Base-by-base conservation (phyloP, 2,329 filamentous ascomycete species). In the Chrysoporthe austroafricana region DNA sequence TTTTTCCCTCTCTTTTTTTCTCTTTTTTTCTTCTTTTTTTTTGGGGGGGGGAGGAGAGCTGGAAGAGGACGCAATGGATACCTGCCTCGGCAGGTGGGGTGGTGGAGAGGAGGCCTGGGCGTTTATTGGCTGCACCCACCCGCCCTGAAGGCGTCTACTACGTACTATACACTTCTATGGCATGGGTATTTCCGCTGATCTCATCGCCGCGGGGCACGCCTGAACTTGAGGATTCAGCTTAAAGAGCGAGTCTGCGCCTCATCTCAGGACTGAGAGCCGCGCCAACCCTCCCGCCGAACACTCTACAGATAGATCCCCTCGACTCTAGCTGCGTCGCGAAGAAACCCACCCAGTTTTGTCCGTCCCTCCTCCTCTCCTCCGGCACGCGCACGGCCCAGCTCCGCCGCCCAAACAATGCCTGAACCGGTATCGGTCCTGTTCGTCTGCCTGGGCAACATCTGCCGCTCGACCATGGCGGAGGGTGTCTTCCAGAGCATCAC, bases 391-490 rank as follows among this genome's bases (percentile, higher is more conserved):
- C 18, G 11, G 21, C 26, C 32, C n/a, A 34, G 42, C 14, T 4
- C n/a, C 4, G 46, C 18, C 32, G 32, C 14, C 36, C 60, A 34
- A 60, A 46, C 32, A 42, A 70, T 68, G 68, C 66, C 63, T 46
- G 63, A 70, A 50, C 62, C 62, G 50, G 72, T 92, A 65, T 94
- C 90, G 2, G 91, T 98, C 48, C 87, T 98, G 63, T 98, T 98
- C 77, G 95, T 98, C 73, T 99, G 96, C 80, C 86, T 98, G 44
- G 96, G 96, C 78, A 99, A 99, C 80, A 98, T 98, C 76, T 99
- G 94, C 77, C 85, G 87, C 69, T 97, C 94, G 8, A 92, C 96
- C 43, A 98, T 99, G 96, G 93, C 94, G 58, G 95, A 98, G 83
- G 96, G 92, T 62, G 92, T 97, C 72, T 98, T 99, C 81, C 88